A percentile compares a stretch with the other conserved stretches of the same genome.
phyloP scores from a whole-genome alignment of 495 filamentous ascomycete species.

The Hypoxylon perforatum region DNA sequence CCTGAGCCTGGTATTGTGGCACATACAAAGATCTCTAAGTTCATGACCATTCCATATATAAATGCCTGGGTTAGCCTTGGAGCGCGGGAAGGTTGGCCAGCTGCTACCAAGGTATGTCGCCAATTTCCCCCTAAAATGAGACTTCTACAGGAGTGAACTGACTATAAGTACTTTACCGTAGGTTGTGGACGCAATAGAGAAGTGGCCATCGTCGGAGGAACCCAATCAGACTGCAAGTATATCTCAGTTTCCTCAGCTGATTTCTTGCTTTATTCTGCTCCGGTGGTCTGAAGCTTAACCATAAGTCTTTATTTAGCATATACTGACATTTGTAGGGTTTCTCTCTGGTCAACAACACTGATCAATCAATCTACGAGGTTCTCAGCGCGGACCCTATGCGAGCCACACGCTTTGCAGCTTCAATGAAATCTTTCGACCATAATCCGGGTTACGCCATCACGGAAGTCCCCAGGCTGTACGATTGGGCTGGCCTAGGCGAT shows the following conservation, averaged over 20 bases:
- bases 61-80: conserved; percentile 11
- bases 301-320: too few relatives aligned
- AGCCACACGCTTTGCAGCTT: conserved; percentile 24
- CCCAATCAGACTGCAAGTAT: conserved; percentile 42
- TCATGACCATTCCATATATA: conserved; percentile 15
- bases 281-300: too few relatives aligned
- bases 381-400: conserved; percentile 13
- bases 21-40: conserved; percentile 43
- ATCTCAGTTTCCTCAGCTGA: conserved; percentile 1
- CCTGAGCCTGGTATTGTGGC: conserved; percentile 45
- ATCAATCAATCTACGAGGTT: conserved; percentile 45
- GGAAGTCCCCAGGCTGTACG: conserved; percentile 30
- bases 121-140: too few relatives aligned
- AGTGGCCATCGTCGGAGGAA: conserved; percentile 41
- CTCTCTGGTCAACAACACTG: conserved; percentile 43
- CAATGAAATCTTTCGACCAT: conserved; percentile 24
- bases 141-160: too few relatives aligned
- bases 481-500: conserved; percentile 33
- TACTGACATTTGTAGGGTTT: conserved; percentile 44
- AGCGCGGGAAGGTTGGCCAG: conserved; percentile 17
- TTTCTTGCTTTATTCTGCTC: too few relatives aligned
- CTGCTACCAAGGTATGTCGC: conserved; percentile 14
- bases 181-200: conserved; percentile 36
- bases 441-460: conserved; percentile 19
- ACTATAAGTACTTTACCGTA: conserved; percentile 13